phyloP scores from a whole-genome alignment of 108 stramenopile genomes.

The Nitzschia inconspicua region DNA sequence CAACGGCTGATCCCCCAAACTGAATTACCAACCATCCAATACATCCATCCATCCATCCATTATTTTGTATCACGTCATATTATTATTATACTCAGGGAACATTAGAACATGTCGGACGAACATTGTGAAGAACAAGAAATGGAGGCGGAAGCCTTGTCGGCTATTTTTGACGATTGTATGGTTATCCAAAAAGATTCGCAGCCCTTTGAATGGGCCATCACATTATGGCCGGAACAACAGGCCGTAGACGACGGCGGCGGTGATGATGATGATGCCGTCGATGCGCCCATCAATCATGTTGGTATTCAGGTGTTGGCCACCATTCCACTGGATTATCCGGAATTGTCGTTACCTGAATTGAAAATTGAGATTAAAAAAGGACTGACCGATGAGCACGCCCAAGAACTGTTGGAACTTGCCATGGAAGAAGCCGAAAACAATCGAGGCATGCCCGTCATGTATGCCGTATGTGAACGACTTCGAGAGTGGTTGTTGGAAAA shows the following conservation, averaged over 20 bases:
- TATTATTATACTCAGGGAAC: too few species aligned
- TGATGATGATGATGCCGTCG: conserved; percentile 53
- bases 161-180: conserved; percentile 68
- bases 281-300: conserved; percentile 67
- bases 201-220: conserved; percentile 74
- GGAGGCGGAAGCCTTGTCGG: conserved; percentile 83
- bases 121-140: conserved; percentile 84
- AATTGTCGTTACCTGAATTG: conserved; percentile 45
- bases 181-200: conserved; percentile 46
- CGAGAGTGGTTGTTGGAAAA: conserved; percentile 83
- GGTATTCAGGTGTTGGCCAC: conserved; percentile 58
- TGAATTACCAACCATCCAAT: too few species aligned
- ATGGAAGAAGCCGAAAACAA: conserved; percentile 72
- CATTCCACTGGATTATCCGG: conserved; percentile 71
- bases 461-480: conserved; percentile 76
- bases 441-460: conserved; percentile 73
- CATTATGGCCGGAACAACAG: conserved; percentile 58
- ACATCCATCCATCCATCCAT: too few species aligned
- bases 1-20: too few species aligned
- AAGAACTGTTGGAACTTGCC: conserved; percentile 55
- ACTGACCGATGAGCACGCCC: conserved; percentile 50
- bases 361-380: conserved; percentile 74
- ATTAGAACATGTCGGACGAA: conserved; percentile 40
- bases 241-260: conserved; percentile 11
- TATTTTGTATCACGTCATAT: too few species aligned